phyloP scores from a whole-genome alignment of 2,329 filamentous ascomycete species.

The Cladosporium sp. region DNA sequence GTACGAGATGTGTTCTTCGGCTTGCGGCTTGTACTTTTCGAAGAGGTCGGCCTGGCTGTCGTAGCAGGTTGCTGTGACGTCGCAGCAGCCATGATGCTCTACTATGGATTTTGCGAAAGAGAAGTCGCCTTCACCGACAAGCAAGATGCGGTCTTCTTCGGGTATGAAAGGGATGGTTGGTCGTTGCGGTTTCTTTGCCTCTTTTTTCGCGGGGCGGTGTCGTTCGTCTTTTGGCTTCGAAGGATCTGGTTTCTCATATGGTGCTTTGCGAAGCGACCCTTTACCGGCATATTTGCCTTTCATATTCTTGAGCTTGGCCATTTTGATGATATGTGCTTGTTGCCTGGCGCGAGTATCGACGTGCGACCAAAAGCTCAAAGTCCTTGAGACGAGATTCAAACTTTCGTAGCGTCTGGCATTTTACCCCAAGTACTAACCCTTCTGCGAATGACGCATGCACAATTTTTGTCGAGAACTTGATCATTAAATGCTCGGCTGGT shows the following conservation, averaged over 20 bases:
- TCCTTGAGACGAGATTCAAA: background rate
- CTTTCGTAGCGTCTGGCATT: background rate
- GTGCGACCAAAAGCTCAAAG: background rate
- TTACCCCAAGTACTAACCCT: too few species aligned
- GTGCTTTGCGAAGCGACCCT: background rate
- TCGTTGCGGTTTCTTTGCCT: constrained; percentile 29
- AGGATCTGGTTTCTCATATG: constrained; percentile 4
- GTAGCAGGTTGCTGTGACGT: constrained; percentile 66
- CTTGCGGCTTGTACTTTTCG: constrained; percentile 66
- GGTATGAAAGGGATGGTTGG: constrained; percentile 63
- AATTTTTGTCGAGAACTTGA: too few species aligned
- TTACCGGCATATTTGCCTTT: constrained; percentile 9
- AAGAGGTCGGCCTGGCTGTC: constrained; percentile 58
- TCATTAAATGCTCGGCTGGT: too few species aligned
- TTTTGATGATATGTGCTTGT: background rate
- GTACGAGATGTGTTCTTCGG: constrained; percentile 53
- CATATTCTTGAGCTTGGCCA: constrained; percentile 12
- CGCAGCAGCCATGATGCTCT: constrained; percentile 60
- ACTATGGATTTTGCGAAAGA: constrained; percentile 69
- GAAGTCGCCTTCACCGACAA: constrained; percentile 76
- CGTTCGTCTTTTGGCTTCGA: constrained; percentile 1
- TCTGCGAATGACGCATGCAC: too few species aligned
- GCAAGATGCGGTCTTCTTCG: constrained; percentile 63
- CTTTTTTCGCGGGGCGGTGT: constrained; percentile 15
- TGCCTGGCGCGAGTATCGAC: background rate